Evolutionary conservation across 2,329 filamentous ascomycete species (phyloP).

Genomic region (Alternaria tenuissima): DNA sequence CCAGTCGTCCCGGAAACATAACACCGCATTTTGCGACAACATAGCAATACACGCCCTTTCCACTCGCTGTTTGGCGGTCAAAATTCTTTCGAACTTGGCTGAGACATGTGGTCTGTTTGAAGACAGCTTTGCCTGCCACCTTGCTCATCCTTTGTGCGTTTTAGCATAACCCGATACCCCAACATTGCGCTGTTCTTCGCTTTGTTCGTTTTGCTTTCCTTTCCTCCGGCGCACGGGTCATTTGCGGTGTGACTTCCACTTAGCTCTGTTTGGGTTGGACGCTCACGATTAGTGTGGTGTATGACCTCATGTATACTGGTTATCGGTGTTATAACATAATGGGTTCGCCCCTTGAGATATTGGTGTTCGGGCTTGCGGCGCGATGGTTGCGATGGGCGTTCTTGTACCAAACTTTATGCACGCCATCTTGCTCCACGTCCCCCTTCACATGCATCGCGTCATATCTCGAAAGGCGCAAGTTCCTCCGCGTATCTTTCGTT

Average conservation of each 20-base stretch:
- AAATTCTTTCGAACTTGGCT: neutral
- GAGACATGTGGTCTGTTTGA: slow-evolving; percentile 3
- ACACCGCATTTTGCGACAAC: slow-evolving; percentile 4
- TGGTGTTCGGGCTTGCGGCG: slow-evolving; percentile 23
- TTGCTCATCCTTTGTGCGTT: slow-evolving; percentile 2
- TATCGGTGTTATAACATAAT: slow-evolving; percentile 27
- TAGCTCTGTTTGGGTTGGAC: slow-evolving; percentile 19
- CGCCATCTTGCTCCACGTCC: slow-evolving; percentile 4
- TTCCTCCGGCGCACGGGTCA: slow-evolving; percentile 24
- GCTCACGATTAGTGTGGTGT: slow-evolving; percentile 15
- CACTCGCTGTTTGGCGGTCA: neutral
- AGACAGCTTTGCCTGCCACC: neutral
- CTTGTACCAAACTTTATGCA: slow-evolving; percentile 7
- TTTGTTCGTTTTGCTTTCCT: slow-evolving; percentile 10
- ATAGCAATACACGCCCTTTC: neutral
- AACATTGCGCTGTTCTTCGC: slow-evolving; percentile 4
- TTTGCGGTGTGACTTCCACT: slow-evolving; percentile 4
- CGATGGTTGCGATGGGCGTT: slow-evolving; percentile 14
- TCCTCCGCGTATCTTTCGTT: neutral
- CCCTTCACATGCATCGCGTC: slow-evolving; percentile 5
- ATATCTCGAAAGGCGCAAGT: slow-evolving; percentile 12
- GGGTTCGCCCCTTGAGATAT: slow-evolving; percentile 9
- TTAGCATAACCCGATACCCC: slow-evolving; percentile 22
- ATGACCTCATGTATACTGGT: slow-evolving; percentile 26
- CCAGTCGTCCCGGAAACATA: slow-evolving; percentile 7